Evolutionary conservation across 179 eudicot species (phyloP).

Genomic region (Spinacia oleracea): DNA sequence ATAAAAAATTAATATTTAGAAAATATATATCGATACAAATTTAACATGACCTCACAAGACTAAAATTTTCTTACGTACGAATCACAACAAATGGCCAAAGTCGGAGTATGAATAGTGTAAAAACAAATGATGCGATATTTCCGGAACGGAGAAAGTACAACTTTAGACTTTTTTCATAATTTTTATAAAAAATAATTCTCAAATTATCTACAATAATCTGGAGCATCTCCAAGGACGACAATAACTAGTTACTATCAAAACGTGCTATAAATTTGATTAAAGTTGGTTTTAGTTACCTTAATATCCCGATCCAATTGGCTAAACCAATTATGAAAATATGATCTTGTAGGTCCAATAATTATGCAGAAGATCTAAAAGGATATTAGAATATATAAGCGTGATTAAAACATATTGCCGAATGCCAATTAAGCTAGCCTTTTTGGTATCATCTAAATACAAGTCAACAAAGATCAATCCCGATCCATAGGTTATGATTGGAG

Average conservation of each 20-base stretch:
- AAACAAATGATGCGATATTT: too few species aligned
- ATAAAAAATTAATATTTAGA: too few species aligned
- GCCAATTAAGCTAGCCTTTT: conserved; percentile 18
- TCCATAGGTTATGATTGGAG: conserved; percentile 23
- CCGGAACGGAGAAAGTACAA: too few species aligned
- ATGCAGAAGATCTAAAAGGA: conserved; percentile 25
- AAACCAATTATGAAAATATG: conserved; percentile 22
- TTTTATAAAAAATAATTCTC: too few species aligned
- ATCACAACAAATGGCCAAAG: too few species aligned
- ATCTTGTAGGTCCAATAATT: conserved; percentile 42
- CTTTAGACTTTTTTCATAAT: too few species aligned
- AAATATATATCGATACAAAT: too few species aligned
- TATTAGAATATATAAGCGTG: conserved; percentile 33
- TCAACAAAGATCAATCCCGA: conserved; percentile 14
- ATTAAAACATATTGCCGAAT: conserved; percentile 14
- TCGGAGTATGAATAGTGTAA: too few species aligned
- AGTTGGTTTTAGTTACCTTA: neutral
- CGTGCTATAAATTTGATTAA: neutral
- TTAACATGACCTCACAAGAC: too few species aligned
- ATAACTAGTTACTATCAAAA: neutral
- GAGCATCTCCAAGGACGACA: too few species aligned
- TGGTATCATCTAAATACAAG: conserved; percentile 12
- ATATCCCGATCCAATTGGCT: neutral
- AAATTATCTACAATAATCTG: too few species aligned
- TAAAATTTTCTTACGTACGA: too few species aligned